Evolutionary conservation across 202 grass and related monocot species (phyloP).

Genomic region (Brachypodium distachyon): DNA sequence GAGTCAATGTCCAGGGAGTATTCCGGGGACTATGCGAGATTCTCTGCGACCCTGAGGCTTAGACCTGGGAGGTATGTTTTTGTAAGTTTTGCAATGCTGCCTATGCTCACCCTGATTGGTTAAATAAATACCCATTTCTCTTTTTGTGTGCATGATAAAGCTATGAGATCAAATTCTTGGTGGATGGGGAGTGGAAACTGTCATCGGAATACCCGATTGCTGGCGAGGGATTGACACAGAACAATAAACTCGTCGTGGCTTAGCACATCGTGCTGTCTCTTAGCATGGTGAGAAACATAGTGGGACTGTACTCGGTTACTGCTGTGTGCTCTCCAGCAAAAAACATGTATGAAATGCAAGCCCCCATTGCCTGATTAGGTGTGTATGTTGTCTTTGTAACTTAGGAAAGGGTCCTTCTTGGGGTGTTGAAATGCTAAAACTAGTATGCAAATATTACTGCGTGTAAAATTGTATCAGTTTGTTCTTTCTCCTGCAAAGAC

Average conservation of each 20-base stretch:
- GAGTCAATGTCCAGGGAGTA: constrained; percentile 78
- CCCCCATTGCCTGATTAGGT: neutral
- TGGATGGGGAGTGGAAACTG: constrained; percentile 76
- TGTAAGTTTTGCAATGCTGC: neutral
- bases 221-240: constrained; percentile 56
- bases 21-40: constrained; percentile 60
- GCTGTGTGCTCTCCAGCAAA: neutral
- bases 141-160: constrained; percentile 33
- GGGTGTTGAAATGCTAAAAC: neutral
- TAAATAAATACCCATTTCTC: neutral
- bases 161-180: constrained; percentile 98
- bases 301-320: neutral
- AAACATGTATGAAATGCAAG: constrained; percentile 15
- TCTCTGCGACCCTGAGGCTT: constrained; percentile 69
- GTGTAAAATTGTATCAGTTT: neutral
- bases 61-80: constrained; percentile 76
- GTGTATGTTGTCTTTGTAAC: neutral
- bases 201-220: constrained; percentile 60
- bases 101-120: neutral
- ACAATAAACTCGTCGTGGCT: constrained; percentile 61
- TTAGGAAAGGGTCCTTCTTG: neutral
- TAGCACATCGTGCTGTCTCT: neutral
- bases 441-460: neutral
- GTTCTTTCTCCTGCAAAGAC: neutral
- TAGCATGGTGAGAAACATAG: neutral